Evolutionary conservation across 306 rosid genomes (phyloP).

Genomic region (Trifolium pratense): DNA sequence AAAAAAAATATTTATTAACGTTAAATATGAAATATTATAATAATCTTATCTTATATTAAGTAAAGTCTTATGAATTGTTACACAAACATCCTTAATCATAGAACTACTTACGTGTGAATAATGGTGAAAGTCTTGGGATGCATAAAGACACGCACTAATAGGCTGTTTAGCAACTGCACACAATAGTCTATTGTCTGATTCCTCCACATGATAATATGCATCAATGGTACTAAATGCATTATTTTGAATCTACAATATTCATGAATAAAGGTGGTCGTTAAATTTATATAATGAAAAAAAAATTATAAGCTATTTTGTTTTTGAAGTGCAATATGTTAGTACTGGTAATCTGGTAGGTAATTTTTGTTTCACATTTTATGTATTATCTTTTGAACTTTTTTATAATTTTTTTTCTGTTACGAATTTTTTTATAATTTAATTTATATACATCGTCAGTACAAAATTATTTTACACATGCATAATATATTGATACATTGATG

Average conservation of each 20-base stretch:
- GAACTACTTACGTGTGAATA: slow-evolving; percentile 38
- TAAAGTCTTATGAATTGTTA: too few species aligned
- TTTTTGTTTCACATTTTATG: too few species aligned
- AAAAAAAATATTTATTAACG: neutral
- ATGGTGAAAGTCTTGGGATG: slow-evolving; percentile 42
- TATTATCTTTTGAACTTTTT: too few species aligned
- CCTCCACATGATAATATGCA: slow-evolving; percentile 44
- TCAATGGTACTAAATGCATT: neutral
- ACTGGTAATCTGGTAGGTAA: too few species aligned
- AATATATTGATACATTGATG: too few species aligned
- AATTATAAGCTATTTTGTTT: neutral
- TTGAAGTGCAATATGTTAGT: neutral
- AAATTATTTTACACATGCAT: too few species aligned
- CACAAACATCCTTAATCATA: neutral
- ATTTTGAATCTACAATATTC: neutral
- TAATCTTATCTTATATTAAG: too few species aligned
- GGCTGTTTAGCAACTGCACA: slow-evolving; percentile 60
- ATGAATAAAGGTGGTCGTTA: neutral
- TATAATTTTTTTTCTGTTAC: too few species aligned
- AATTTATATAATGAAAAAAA: neutral
- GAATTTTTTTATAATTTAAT: too few species aligned
- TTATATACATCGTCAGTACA: too few species aligned
- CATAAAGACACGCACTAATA: slow-evolving; percentile 46
- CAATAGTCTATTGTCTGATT: slow-evolving; percentile 50
- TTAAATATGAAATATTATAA: neutral